phyloP scores from a whole-genome alignment of 192 early-diverging fungal species.

The Oehlia diaphana region DNA sequence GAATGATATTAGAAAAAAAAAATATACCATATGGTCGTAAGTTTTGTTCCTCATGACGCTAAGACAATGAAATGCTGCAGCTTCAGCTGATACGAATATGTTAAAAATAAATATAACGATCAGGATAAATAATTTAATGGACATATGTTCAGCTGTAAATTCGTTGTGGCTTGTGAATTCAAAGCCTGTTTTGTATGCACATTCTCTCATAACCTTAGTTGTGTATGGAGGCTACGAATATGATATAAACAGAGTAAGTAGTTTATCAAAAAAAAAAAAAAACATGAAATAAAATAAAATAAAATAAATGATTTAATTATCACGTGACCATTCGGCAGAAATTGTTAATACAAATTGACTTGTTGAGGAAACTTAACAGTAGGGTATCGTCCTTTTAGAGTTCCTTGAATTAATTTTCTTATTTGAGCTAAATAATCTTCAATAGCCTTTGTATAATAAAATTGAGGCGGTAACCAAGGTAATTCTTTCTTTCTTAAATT shows the following conservation, averaged over 20 bases:
- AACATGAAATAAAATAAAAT: too few relatives aligned
- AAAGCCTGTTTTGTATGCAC: background rate
- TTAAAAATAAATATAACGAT: background rate
- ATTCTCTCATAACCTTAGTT: background rate
- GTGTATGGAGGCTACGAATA: background rate
- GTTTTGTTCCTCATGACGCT: background rate
- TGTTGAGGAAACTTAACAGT: conserved; percentile 13
- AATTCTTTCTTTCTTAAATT: background rate
- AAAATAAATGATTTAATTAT: background rate
- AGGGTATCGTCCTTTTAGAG: background rate
- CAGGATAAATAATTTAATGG: background rate
- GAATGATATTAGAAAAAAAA: too few relatives aligned
- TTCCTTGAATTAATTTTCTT: background rate
- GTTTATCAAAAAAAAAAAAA: too few relatives aligned
- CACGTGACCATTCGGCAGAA: too few relatives aligned
- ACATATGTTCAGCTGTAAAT: conserved; percentile 15
- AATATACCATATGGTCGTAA: background rate
- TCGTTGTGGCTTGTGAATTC: background rate
- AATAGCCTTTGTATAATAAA: background rate
- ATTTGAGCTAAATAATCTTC: conserved; percentile 21
- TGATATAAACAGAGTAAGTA: background rate
- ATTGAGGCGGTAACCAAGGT: conserved; percentile 14
- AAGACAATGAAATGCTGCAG: too few relatives aligned
- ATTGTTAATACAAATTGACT: too few relatives aligned
- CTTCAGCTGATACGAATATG: too few relatives aligned